Evolutionary conservation across 768 basidiomycete genomes (phyloP).

Genomic region (Termitomyces sp.): DNA sequence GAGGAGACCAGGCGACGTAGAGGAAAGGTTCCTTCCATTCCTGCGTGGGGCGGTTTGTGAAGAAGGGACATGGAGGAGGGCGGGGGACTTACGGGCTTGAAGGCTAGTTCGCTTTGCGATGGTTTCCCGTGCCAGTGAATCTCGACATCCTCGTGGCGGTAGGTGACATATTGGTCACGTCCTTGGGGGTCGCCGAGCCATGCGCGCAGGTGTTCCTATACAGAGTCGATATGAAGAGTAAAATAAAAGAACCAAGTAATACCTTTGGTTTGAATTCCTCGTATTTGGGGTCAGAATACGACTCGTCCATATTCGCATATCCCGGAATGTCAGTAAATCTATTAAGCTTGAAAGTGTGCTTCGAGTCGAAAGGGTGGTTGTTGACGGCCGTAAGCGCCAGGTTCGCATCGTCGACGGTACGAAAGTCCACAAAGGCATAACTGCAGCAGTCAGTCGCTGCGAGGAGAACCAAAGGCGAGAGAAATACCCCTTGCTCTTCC

Average conservation of each 20-base stretch:
- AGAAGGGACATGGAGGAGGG: not conserved
- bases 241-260: constrained; percentile 7
- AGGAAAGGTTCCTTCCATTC: constrained; percentile 87
- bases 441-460: constrained; percentile 30
- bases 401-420: constrained; percentile 62
- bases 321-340: constrained; percentile 87
- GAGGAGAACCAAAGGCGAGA: not conserved
- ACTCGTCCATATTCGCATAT: constrained; percentile 71
- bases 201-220: constrained; percentile 88
- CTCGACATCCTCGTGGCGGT: constrained; percentile 86
- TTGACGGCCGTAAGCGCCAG: constrained; percentile 64
- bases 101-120: constrained; percentile 76
- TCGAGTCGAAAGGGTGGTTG: constrained; percentile 81
- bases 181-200: constrained; percentile 93
- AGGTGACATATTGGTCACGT: constrained; percentile 94
- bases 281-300: constrained; percentile 66
- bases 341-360: constrained; percentile 80
- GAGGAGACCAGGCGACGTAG: constrained; percentile 95
- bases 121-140: constrained; percentile 93
- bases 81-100: constrained; percentile 59
- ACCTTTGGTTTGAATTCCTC: constrained; percentile 79
- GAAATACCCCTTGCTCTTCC: constrained; percentile 88
- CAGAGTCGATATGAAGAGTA: not conserved
- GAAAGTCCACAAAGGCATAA: constrained; percentile 79
- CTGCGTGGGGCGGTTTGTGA: constrained; percentile 29